Evolutionary conservation across 768 basidiomycete species (phyloP).

Genomic region (Tulasnella sp.): DNA sequence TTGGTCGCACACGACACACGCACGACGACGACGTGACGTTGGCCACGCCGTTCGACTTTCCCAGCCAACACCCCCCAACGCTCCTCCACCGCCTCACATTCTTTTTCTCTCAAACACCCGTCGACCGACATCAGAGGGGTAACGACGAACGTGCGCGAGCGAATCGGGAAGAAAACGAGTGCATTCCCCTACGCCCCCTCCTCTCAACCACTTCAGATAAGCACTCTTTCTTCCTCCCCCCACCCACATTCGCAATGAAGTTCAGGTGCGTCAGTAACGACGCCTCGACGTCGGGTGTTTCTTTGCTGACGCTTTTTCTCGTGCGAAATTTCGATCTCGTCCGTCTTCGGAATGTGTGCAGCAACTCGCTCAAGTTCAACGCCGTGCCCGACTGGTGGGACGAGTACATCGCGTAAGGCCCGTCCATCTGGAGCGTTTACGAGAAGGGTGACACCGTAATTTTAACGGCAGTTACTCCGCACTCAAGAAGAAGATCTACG

Average conservation of each 20-base stretch:
- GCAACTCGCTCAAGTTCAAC: slow-evolving; percentile 70
- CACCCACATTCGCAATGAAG: slow-evolving; percentile 13
- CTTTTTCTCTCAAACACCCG: too few species aligned
- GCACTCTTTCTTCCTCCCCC: background rate
- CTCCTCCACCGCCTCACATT: too few species aligned
- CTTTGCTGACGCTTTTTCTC: too few species aligned
- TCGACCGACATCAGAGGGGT: too few species aligned
- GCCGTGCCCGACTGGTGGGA: slow-evolving; percentile 89
- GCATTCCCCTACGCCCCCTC: slow-evolving; percentile 3
- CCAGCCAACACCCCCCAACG: too few species aligned
- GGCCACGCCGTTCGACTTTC: too few species aligned
- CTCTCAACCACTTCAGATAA: background rate
- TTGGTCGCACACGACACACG: too few species aligned
- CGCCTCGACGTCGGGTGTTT: background rate
- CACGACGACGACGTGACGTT: too few species aligned
- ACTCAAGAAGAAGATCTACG: slow-evolving; percentile 75
- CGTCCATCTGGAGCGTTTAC: background rate
- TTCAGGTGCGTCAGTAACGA: slow-evolving; percentile 16
- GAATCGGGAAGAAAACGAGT: background rate
- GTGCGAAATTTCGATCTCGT: too few species aligned
- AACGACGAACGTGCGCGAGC: too few species aligned
- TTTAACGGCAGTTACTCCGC: slow-evolving; percentile 67
- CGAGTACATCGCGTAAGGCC: slow-evolving; percentile 70
- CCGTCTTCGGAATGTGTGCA: slow-evolving; percentile 20
- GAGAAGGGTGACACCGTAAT: background rate